Base-by-base conservation (phyloP, 2,329 filamentous ascomycete species). In the Onygenales sp. region DNA sequence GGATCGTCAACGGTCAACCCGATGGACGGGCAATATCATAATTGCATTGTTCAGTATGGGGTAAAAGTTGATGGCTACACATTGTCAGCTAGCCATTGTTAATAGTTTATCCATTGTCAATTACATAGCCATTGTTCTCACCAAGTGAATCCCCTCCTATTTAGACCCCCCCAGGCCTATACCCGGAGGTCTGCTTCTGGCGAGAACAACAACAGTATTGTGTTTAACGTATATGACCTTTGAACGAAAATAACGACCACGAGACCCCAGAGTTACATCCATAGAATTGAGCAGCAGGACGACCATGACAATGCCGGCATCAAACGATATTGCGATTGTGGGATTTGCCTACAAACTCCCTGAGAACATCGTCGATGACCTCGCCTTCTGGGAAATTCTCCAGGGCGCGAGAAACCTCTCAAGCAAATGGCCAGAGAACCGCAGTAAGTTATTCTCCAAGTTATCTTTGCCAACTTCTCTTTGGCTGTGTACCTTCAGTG, bases 341-440 rank as follows among this genome's bases (percentile, higher is more conserved):
- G 45, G 45, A 21, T 48, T 48, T 36, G 45, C 45, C 17, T 48
- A 48, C 45, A 48, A 48, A 17, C 45, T 48, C n/a, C 45, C 45
- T 31, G 13, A 48, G 45, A 32, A 48, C 32, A 36, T 48, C 27
- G 32, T 3, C 10, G 27, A 48, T 21, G 45, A 48, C 27, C 10
- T 10, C 10, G 32, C 45, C 45, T 48, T 48, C 45, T 48, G 45
- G 45, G 45, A 48, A 36, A 11, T 48, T 21, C 45, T 48, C 45
- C 45, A 36, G 32, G 14, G 21, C 13, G 45, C 21, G 27, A 48
- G 32, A 31, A 48, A 48, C 45, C 45, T 48, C 6, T 9, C 45
- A 9, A 48, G 14, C n/a, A 21, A 48, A 11, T 48, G 45, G 45
- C 45, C 45, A 4, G 32, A 31, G 45, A 36, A 48, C n/a, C 45